Percentiles rank a stretch among this genome's conserved stretches.
Evolutionary conservation across 108 stramenopile species (phyloP).

Genomic region (Mediolabrus comicus): DNA sequence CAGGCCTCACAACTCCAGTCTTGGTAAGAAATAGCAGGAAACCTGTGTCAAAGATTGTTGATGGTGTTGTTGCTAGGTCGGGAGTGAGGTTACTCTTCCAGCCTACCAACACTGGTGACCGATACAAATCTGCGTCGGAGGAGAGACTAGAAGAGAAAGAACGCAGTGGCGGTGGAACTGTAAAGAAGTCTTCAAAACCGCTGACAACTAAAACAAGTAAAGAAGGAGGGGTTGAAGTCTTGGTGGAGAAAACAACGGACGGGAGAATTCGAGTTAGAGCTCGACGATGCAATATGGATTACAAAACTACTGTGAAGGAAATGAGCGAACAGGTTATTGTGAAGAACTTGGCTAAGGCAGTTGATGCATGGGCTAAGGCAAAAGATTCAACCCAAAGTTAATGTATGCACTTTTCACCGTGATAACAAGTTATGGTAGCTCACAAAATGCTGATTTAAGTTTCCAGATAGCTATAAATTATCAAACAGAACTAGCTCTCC

Average conservation of each 20-base stretch:
- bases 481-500: conserved; percentile 2
- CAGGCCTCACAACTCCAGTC: conserved; percentile 80
- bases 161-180: conserved; percentile 2
- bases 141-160: conserved; percentile 54
- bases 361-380: conserved; percentile 55
- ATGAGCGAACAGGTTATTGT: conserved; percentile 75
- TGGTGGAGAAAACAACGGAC: conserved; percentile 59
- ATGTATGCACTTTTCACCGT: not conserved
- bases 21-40: conserved; percentile 33
- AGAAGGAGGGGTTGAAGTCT: conserved; percentile 78
- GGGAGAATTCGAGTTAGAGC: conserved; percentile 72
- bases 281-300: conserved; percentile 73
- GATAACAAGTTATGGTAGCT: no score
- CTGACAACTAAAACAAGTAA: conserved; percentile 18
- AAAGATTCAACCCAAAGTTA: not conserved
- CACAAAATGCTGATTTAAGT: no score
- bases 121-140: conserved; percentile 66
- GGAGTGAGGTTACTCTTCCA: conserved; percentile 69
- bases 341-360: conserved; percentile 58
- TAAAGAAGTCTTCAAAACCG: conserved; percentile 1
- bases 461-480: no score
- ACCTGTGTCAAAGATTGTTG: conserved; percentile 29
- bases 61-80: conserved; percentile 42
- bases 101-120: conserved; percentile 69
- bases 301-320: conserved; percentile 72